phyloP scores from a whole-genome alignment of 805 yeast genomes.

The Suhomyces kilbournensis region DNA sequence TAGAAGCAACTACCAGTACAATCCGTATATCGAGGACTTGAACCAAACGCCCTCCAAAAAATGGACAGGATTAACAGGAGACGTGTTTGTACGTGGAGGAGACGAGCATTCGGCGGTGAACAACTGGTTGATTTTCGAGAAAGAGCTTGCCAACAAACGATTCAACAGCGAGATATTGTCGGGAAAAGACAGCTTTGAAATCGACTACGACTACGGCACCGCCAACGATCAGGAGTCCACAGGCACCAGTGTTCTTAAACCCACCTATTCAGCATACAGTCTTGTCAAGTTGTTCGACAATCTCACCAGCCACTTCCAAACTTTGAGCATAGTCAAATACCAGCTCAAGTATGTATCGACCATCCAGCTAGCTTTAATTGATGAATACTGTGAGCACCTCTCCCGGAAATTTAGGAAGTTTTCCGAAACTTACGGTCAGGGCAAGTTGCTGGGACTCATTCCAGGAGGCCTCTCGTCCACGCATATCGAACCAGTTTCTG shows the following conservation, averaged over 20 bases:
- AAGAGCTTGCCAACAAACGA: constrained; percentile 47
- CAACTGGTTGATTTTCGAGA: constrained; percentile 55
- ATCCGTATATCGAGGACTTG: constrained; percentile 33
- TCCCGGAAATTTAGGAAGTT: constrained; percentile 39
- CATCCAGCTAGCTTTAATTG: constrained; percentile 57
- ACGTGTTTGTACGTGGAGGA: constrained; percentile 23
- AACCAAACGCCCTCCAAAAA: constrained; percentile 21
- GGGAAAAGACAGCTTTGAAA: constrained; percentile 47
- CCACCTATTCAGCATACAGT: constrained; percentile 62
- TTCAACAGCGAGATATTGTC: constrained; percentile 49
- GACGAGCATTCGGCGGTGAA: constrained; percentile 37
- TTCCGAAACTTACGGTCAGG: constrained; percentile 35
- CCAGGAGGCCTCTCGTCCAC: constrained; percentile 35
- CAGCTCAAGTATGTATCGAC: constrained; percentile 55
- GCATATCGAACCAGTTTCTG: not conserved
- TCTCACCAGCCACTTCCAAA: constrained; percentile 52
- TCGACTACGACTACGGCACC: constrained; percentile 50
- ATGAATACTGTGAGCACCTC: constrained; percentile 41
- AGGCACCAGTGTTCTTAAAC: constrained; percentile 26
- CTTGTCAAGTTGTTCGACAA: constrained; percentile 56
- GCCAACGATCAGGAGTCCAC: constrained; percentile 4
- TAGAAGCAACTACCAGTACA: constrained; percentile 42
- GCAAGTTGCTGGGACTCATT: constrained; percentile 30
- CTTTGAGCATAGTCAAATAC: constrained; percentile 48
- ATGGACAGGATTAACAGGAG: constrained; percentile 51